Conservation (phyloP, 225 moss, liverwort and hornwort genomes). For the Lunularia cruciata region DNA sequence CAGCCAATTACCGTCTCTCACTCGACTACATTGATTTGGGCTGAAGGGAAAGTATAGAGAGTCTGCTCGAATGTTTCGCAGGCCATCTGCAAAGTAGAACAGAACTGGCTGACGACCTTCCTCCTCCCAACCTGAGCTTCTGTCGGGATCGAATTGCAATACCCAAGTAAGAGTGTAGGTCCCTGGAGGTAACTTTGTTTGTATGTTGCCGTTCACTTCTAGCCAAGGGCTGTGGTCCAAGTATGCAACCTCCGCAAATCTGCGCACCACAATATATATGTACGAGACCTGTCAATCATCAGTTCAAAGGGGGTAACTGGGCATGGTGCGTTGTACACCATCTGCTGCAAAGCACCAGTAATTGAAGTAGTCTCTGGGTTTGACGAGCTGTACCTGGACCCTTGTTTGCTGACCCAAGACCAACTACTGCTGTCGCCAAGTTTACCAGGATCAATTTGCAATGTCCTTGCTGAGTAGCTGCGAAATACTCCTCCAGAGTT, state of each 20-base stretch:
- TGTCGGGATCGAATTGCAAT: conserved; percentile 1
- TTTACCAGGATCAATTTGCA: background rate
- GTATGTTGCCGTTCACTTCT: conserved; percentile 5
- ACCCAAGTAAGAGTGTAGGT: conserved; percentile 15
- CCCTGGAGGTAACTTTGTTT: background rate
- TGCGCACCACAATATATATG: background rate
- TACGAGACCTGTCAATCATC: no score
- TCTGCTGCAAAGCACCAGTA: background rate
- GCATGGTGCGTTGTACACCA: background rate
- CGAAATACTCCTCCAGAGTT: conserved; percentile 7
- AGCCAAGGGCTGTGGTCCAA: background rate
- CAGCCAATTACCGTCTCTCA: background rate
- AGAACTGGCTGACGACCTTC: background rate
- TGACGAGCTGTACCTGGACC: background rate
- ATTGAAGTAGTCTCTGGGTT: background rate
- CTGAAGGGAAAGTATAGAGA: background rate
- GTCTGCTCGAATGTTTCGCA: background rate
- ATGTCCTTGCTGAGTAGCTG: conserved; percentile 6
- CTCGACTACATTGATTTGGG: background rate
- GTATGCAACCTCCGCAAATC: conserved; percentile 17
- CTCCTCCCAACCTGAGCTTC: background rate
- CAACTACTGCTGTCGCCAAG: background rate
- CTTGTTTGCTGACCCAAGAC: background rate
- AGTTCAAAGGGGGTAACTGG: background rate
- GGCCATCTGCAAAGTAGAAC: background rate